Evolutionary conservation across 495 filamentous ascomycete genomes (phyloP).

Genomic region (Podospora pseudopauciseta): DNA sequence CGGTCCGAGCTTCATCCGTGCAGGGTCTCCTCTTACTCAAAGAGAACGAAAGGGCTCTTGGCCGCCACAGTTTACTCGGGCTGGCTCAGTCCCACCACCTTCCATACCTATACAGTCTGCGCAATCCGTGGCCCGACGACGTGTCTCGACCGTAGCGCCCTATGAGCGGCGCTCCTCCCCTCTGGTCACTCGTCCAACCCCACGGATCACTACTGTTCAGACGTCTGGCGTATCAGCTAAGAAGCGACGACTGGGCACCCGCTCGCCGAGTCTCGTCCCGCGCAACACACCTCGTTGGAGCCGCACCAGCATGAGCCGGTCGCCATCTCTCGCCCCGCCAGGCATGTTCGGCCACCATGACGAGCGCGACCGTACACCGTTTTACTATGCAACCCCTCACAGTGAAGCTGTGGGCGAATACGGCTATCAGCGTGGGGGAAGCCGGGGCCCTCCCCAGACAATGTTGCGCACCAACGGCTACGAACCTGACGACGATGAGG

Average conservation of each 20-base stretch:
- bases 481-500: slow-evolving; percentile 18
- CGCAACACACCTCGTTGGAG: slow-evolving; percentile 48
- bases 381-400: slow-evolving; percentile 53
- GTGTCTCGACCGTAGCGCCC: slow-evolving; percentile 26
- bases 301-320: slow-evolving; percentile 36
- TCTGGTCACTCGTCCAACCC: slow-evolving; percentile 29
- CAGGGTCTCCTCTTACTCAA: slow-evolving; percentile 36
- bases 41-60: slow-evolving; percentile 41
- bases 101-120: slow-evolving; percentile 24
- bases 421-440: slow-evolving; percentile 21
- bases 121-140: slow-evolving; percentile 36
- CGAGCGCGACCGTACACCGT: slow-evolving; percentile 40
- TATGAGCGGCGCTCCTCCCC: slow-evolving; percentile 41
- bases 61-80: slow-evolving; percentile 40
- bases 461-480: slow-evolving; percentile 18
- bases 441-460: slow-evolving; percentile 12
- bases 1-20: slow-evolving; percentile 26
- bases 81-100: slow-evolving; percentile 45
- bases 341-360: slow-evolving; percentile 22
- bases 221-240: slow-evolving; percentile 20
- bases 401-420: slow-evolving; percentile 39
- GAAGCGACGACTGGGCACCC: slow-evolving; percentile 37
- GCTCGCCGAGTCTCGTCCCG: slow-evolving; percentile 42
- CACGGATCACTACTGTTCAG: slow-evolving; percentile 21
- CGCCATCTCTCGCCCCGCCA: slow-evolving; percentile 27